Evolutionary conservation across 306 rosid species (phyloP).

Genomic region (Benincasa hispida): DNA sequence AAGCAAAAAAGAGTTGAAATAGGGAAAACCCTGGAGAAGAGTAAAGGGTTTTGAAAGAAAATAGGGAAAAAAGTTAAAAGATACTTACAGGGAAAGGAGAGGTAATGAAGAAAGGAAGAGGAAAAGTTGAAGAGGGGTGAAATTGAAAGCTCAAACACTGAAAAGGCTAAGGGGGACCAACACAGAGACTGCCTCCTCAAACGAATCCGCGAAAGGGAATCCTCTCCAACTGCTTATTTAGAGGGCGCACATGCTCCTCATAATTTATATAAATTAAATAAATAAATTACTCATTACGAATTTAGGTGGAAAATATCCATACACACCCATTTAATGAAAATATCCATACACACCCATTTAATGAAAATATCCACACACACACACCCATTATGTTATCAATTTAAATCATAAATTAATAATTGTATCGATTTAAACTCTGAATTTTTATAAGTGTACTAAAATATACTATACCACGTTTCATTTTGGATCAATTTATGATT

Average conservation of each 20-base stretch:
- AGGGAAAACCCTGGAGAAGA: neutral
- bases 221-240: neutral
- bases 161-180: neutral
- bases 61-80: neutral
- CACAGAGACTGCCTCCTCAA: conserved; percentile 6
- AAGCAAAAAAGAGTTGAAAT: neutral
- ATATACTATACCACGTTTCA: too few species aligned
- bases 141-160: neutral
- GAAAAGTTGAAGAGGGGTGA: neutral
- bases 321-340: too few species aligned
- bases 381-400: too few species aligned
- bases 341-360: too few species aligned
- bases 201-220: neutral
- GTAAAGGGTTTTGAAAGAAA: neutral
- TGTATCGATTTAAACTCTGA: too few species aligned
- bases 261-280: too few species aligned
- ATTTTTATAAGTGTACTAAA: too few species aligned
- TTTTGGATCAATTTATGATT: too few species aligned
- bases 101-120: neutral
- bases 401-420: too few species aligned
- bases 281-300: too few species aligned
- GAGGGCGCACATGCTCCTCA: neutral
- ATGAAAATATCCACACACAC: too few species aligned
- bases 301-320: too few species aligned
- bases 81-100: neutral